Evolutionary conservation across 768 basidiomycete species (phyloP).

Genomic region (Termitomyces sp.): DNA sequence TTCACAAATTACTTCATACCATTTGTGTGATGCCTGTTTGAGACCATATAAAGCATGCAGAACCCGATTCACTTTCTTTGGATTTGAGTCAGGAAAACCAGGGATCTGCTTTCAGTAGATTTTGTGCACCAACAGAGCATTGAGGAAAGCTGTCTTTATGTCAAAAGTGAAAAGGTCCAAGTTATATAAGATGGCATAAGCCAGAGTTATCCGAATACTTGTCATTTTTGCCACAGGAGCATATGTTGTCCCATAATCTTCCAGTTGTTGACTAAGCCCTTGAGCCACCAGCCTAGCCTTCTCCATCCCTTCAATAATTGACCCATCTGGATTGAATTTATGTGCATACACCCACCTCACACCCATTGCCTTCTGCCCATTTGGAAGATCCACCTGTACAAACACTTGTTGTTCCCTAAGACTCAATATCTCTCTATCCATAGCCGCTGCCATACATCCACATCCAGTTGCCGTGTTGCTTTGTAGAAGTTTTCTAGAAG

Average conservation of each 20-base stretch:
- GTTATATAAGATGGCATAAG: conserved; percentile 19
- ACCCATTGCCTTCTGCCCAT: conserved; percentile 23
- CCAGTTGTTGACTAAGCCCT: conserved; percentile 23
- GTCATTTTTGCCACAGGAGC: conserved; percentile 23
- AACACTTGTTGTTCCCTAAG: conserved; percentile 23
- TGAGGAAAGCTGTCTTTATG: conserved; percentile 24
- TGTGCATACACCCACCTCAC: conserved; percentile 31
- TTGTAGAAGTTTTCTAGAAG: conserved; percentile 17
- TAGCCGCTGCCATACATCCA: conserved; percentile 19
- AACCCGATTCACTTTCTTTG: conserved; percentile 11
- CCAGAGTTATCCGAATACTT: conserved; percentile 21
- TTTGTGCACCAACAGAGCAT: conserved; percentile 17
- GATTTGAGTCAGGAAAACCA: conserved; percentile 15
- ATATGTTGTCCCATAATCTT: conserved; percentile 33
- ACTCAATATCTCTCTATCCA: conserved; percentile 20
- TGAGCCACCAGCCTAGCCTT: conserved; percentile 25
- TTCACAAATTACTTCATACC: background rate
- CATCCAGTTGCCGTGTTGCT: conserved; percentile 16
- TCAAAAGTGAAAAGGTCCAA: conserved; percentile 23
- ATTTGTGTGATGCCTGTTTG: background rate
- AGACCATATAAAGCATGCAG: conserved; percentile 5
- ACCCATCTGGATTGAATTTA: conserved; percentile 36
- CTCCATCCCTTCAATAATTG: conserved; percentile 21
- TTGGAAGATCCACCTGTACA: conserved; percentile 18
- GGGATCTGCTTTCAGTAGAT: conserved; percentile 18